Evolutionary conservation across 495 filamentous ascomycete species (phyloP), one percentile per base, ranked within the genome.

Genomic region (Oidiodendron maius): DNA sequence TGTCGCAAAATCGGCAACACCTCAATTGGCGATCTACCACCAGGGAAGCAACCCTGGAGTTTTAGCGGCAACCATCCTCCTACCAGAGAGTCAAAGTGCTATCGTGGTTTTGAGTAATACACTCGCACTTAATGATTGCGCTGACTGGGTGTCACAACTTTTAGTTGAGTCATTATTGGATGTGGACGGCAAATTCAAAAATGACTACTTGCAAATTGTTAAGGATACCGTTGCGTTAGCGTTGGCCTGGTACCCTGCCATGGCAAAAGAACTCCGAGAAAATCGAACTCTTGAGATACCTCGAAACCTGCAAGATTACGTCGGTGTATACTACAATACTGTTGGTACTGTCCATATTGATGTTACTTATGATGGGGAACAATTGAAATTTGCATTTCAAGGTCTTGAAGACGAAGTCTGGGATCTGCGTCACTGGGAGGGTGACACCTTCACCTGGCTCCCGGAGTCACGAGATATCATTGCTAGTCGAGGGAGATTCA

Each of bases 101-200:
- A 51, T 64, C 15, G 52, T 64, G 6, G 50, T 67, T 12, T 40
- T 65, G 4, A 58, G 46, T 6, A 66, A 67, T 44, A 42, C 52
- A 3, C 12, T 59, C 15, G 13, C 54, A 8, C 47, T 61, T 13
- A 56, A 51, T 23, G 64, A 67, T 34, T 40, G 39, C 1, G 28
- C 61, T 17, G 64, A 65, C 51, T 67, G 56, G 56, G 50, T 66
- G 15, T 32, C 41, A 16, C 61, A 61, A 24, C 22, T 58, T 6
- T n/a, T 59, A 15, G 47, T 64, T 17, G 38, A 58, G 28, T 39
- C 48, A 0, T 36, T 65, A 1, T 51, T 65, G 4, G n/a, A n/a
- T n/a, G n/a, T n/a, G n/a, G 47, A 49, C 21, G 30, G 3, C 24
- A 26, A 32, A 3, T 22, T 37, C 5, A 44, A 36, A 23, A 50